Percentiles rank a stretch among this genome's conserved stretches.
Evolutionary conservation across 352 stramenopile species (phyloP).

Genomic region (Phytophthora litchii): DNA sequence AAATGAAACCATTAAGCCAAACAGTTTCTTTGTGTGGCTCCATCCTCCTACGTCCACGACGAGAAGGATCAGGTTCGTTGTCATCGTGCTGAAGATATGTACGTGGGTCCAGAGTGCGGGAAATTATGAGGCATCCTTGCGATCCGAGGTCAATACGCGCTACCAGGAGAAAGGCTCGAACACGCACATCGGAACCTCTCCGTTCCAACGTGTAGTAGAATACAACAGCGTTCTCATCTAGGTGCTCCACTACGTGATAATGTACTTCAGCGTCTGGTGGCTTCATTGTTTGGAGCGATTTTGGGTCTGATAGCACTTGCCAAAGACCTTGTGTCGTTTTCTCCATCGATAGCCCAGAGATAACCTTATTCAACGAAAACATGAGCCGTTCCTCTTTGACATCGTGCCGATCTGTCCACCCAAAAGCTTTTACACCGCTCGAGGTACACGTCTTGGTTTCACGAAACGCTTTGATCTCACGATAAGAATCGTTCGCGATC

Average conservation of each 20-base stretch:
- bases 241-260: constrained; percentile 68
- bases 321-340: constrained; percentile 43
- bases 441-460: constrained; percentile 44
- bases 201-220: constrained; percentile 71
- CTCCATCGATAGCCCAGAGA: constrained; percentile 31
- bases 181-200: constrained; percentile 35
- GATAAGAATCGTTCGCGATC: neutral
- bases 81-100: constrained; percentile 47
- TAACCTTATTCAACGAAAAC: constrained; percentile 65
- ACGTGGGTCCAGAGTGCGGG: constrained; percentile 51
- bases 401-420: constrained; percentile 58
- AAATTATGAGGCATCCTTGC: constrained; percentile 42
- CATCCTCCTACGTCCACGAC: constrained; percentile 46
- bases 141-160: constrained; percentile 42
- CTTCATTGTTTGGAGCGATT: constrained; percentile 45
- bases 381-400: constrained; percentile 37
- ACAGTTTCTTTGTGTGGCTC: constrained; percentile 48
- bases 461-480: constrained; percentile 33
- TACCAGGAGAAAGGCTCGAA: constrained; percentile 54
- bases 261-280: constrained; percentile 44
- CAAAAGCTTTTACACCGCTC: constrained; percentile 55
- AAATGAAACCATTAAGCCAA: constrained; percentile 72
- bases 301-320: constrained; percentile 44
- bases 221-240: constrained; percentile 55
- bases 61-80: constrained; percentile 38